Evolutionary conservation across 805 yeast species (phyloP).

Genomic region (Zygotorulaspora florentina): DNA sequence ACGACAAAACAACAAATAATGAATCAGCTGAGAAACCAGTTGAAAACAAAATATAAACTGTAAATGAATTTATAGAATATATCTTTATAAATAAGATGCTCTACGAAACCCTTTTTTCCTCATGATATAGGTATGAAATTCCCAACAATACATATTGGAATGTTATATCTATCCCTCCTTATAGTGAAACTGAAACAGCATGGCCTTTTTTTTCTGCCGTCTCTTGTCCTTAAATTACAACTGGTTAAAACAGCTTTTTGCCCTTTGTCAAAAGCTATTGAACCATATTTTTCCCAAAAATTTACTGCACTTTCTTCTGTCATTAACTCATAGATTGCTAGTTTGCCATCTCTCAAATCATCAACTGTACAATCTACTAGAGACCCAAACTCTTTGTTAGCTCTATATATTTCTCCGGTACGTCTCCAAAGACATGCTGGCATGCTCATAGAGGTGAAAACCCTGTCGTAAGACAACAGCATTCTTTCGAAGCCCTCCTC

Average conservation of each 20-base stretch:
- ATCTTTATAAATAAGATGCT: background rate
- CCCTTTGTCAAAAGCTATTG: conserved; percentile 91
- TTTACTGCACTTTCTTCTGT: conserved; percentile 94
- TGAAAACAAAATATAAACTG: background rate
- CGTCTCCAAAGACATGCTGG: conserved; percentile 98
- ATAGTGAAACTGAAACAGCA: conserved; percentile 95
- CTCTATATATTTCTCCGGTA: conserved; percentile 92
- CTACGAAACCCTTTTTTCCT: background rate
- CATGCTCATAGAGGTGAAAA: conserved; percentile 94
- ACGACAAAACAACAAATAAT: conserved; percentile 3
- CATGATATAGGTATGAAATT: conserved; percentile 75
- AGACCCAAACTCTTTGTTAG: conserved; percentile 93
- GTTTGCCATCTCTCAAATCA: conserved; percentile 84
- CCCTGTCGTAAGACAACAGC: conserved; percentile 89
- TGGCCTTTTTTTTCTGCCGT: conserved; percentile 71
- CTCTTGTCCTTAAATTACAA: conserved; percentile 79
- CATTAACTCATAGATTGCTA: conserved; percentile 91
- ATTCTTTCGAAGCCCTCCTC: conserved; percentile 93
- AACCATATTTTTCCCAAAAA: conserved; percentile 96
- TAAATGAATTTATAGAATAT: background rate
- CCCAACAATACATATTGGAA: conserved; percentile 94
- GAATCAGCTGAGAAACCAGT: conserved; percentile 1
- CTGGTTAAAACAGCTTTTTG: conserved; percentile 93
- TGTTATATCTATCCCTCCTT: conserved; percentile 85
- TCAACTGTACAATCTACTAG: conserved; percentile 86